Evolutionary conservation across 352 stramenopile genomes (phyloP).

Genomic region (Pythium apleroticum): DNA sequence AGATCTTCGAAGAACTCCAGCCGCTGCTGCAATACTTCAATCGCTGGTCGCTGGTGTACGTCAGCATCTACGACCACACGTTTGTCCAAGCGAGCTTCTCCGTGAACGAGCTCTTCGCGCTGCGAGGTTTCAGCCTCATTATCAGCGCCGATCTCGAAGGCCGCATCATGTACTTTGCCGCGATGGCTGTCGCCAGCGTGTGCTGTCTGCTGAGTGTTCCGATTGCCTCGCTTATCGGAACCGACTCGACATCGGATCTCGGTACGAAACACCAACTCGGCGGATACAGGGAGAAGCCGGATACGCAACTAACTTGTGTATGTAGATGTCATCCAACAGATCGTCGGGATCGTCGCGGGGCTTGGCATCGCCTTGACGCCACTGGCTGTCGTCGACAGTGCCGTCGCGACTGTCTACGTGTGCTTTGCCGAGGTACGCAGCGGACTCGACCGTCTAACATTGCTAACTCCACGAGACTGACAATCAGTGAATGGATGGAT

Average conservation of each 20-base stretch:
- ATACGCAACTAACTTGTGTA: too few relatives aligned
- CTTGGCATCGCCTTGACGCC: not conserved
- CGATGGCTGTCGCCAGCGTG: not conserved
- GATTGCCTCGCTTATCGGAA: not conserved
- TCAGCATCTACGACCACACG: not conserved
- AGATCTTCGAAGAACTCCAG: not conserved
- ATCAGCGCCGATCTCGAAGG: not conserved
- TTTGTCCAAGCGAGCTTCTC: not conserved
- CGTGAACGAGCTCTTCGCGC: not conserved
- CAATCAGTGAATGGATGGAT: not conserved
- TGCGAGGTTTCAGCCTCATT: not conserved
- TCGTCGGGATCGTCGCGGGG: not conserved
- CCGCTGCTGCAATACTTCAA: not conserved
- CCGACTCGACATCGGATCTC: too few relatives aligned
- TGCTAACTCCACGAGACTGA: not conserved
- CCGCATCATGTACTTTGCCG: not conserved
- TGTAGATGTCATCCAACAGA: not conserved
- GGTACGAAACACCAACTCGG: too few relatives aligned
- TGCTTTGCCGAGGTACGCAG: not conserved
- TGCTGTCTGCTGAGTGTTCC: not conserved
- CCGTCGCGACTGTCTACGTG: not conserved
- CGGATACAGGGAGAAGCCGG: too few relatives aligned
- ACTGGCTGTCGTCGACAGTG: not conserved
- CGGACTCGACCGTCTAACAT: too few relatives aligned
- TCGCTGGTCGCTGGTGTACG: not conserved